A percentile compares a stretch with the other conserved stretches of the same genome.
These are phyloP conservation scores for Aspergillus flavus DNA, from an alignment of 2,329 filamentous ascomycete genomes.

Conservation along the genomic window DNA sequence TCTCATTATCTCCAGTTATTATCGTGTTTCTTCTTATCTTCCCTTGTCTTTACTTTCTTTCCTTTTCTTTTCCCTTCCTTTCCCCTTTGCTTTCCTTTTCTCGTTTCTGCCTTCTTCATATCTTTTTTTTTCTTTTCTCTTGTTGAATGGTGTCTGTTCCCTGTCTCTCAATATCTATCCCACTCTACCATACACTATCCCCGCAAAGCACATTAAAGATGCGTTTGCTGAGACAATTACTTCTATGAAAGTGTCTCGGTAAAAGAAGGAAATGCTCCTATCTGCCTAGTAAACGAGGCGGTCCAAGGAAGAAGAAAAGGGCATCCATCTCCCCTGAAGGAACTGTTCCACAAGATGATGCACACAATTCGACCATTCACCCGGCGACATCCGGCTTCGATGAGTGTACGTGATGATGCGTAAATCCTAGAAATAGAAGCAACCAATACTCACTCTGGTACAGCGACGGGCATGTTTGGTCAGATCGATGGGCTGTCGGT, in stretches of 20 bases:
- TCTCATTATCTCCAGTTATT: background rate
- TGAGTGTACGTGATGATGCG: slow-evolving; percentile 31
- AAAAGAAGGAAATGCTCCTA: slow-evolving; percentile 47
- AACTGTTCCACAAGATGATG: slow-evolving; percentile 22
- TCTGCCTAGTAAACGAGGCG: slow-evolving; percentile 47
- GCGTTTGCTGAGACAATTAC: slow-evolving; percentile 14
- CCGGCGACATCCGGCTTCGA: slow-evolving; percentile 30
- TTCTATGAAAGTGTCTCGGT: slow-evolving; percentile 37
- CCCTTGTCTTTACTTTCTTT: background rate
- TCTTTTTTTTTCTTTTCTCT: background rate
- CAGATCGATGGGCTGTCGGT: slow-evolving; percentile 45
- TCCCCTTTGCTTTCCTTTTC: background rate
- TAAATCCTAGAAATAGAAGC: background rate
- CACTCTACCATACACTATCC: background rate
- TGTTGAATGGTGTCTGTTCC: background rate
- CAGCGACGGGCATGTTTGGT: slow-evolving; percentile 39
- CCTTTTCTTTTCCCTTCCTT: background rate
- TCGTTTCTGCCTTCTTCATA: no score
- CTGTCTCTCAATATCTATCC: background rate
- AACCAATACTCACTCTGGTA: slow-evolving; percentile 25
- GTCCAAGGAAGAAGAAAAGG: slow-evolving; percentile 47
- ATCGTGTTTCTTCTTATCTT: background rate
- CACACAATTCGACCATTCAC: slow-evolving; percentile 25
- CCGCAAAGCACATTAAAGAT: background rate
- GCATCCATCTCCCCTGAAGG: slow-evolving; percentile 25